Conservation (phyloP, 192 early-diverging fungal species). For the Thoreauomyces humboldtii region DNA sequence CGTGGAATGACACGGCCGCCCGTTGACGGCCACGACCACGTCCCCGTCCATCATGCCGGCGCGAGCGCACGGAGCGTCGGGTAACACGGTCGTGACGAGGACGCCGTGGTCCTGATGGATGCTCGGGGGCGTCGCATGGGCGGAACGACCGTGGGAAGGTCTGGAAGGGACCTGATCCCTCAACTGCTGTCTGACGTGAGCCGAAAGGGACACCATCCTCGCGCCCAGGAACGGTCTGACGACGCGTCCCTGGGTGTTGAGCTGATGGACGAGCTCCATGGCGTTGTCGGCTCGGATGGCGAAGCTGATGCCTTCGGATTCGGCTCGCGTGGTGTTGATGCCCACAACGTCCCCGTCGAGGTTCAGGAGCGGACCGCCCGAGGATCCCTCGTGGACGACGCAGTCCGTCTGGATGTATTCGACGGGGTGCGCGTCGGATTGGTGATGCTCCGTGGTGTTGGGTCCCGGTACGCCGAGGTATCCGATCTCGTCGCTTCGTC, state of each 20-base stretch:
- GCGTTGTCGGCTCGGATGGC: constrained; percentile 49
- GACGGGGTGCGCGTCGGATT: constrained; percentile 37
- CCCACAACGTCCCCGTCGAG: constrained; percentile 49
- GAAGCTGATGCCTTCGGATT: constrained; percentile 52
- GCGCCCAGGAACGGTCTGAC: constrained; percentile 40
- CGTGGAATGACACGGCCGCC: constrained; percentile 20
- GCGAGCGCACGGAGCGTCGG: constrained; percentile 31
- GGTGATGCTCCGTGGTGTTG: neutral
- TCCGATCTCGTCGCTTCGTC: constrained; percentile 42
- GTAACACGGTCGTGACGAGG: constrained; percentile 35
- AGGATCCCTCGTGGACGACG: constrained; percentile 48
- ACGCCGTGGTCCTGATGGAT: constrained; percentile 22
- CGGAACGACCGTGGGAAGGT: no score
- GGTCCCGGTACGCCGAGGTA: neutral
- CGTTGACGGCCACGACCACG: constrained; percentile 43
- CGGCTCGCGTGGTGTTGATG: constrained; percentile 45
- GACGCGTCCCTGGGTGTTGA: constrained; percentile 37
- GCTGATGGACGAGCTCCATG: constrained; percentile 42
- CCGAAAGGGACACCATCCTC: constrained; percentile 41
- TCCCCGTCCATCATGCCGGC: constrained; percentile 42
- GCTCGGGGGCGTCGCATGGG: neutral
- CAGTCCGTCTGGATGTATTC: constrained; percentile 56
- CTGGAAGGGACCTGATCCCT: neutral
- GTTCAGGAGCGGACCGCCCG: constrained; percentile 52
- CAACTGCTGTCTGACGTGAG: constrained; percentile 41